Evolutionary conservation across 2,329 filamentous ascomycete genomes (phyloP), one percentile per base, ranked within the genome.

Genomic region (Fusarium keratoplasticum): DNA sequence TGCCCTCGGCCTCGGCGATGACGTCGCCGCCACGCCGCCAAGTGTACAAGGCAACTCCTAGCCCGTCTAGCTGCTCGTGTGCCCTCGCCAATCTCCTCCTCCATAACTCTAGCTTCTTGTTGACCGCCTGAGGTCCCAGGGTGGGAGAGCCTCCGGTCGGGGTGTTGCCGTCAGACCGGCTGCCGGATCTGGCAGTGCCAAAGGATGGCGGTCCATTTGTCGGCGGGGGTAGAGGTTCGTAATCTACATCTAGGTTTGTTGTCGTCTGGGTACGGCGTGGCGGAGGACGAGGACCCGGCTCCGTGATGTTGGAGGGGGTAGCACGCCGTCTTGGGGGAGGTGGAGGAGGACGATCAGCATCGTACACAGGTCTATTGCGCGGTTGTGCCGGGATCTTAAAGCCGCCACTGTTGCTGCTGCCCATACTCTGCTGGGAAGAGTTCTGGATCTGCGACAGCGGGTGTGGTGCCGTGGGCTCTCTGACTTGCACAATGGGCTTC

Each of bases 21-120:
- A 94, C 92, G 83, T 96, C 94, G 31, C 87, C 85, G 0, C 94
- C 94, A 13, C 88, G 88, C 47, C 92, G 87, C 94, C 94, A 96
- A 22, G 89, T 94, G 72, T 93, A 90, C 38, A 96, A 80, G 73
- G 88, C 84, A 1, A 96, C 92, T 5, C 92, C 92, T 42, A 91
- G 85, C 6, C 86, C 84, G n/a, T 89, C 89, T 11, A 96, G 85
- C 42, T 85, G 82, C 33, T 90, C 84, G 72, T 93, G 90, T 5
- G 94, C 93, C 52, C 89, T 85, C 47, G 87, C 88, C 84, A 94
- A 89, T 44, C 94, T 85, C 65, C 91, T 88, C 70, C 87, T 86
- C 94, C 94, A 96, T 57, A 95, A 79, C 69, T 92, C 91, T 64
- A 95, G 85, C 73, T 94, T 92, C 83, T 93, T 94, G 81, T 90